A percentile compares a stretch with the other conserved stretches of the same genome.
Conservation (phyloP, 805 yeast species). For the Candida incommunis region DNA sequence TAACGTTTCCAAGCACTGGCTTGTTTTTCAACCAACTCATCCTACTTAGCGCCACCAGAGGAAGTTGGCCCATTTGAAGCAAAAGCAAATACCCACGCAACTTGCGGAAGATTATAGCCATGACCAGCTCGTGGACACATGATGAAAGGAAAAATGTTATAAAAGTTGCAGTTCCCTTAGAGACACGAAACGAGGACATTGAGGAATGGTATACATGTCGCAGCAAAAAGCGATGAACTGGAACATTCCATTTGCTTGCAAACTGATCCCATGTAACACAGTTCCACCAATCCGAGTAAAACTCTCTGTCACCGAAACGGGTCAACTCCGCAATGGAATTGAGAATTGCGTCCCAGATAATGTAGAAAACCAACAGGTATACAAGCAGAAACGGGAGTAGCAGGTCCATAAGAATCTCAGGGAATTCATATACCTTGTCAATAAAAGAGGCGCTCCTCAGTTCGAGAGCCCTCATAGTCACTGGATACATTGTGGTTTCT, state of each 20-base stretch:
- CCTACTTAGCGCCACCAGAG: constrained; percentile 52
- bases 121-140: constrained; percentile 77
- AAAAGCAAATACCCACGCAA: constrained; percentile 67
- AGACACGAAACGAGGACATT: constrained; percentile 57
- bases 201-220: constrained; percentile 92
- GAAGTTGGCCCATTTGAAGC: constrained; percentile 81
- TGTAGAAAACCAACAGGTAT: constrained; percentile 66
- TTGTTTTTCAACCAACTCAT: constrained; percentile 41
- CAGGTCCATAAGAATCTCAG: constrained; percentile 51
- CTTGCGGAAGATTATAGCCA: constrained; percentile 74
- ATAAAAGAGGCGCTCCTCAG: constrained; percentile 34
- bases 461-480: constrained; percentile 44
- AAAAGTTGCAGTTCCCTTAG: constrained; percentile 55
- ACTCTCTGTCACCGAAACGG: constrained; percentile 75
- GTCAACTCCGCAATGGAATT: constrained; percentile 85
- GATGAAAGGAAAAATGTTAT: constrained; percentile 51
- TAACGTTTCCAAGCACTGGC: constrained; percentile 55
- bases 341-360: constrained; percentile 91
- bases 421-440: constrained; percentile 32
- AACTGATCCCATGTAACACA: constrained; percentile 87
- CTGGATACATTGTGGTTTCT: constrained; percentile 61
- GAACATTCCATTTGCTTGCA: constrained; percentile 86
- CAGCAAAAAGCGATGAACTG: constrained; percentile 78
- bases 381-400: constrained; percentile 67
- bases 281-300: constrained; percentile 98